Base-by-base conservation (phyloP, 2,329 filamentous ascomycete genomes). In the Hymenoscyphus salicellus region DNA sequence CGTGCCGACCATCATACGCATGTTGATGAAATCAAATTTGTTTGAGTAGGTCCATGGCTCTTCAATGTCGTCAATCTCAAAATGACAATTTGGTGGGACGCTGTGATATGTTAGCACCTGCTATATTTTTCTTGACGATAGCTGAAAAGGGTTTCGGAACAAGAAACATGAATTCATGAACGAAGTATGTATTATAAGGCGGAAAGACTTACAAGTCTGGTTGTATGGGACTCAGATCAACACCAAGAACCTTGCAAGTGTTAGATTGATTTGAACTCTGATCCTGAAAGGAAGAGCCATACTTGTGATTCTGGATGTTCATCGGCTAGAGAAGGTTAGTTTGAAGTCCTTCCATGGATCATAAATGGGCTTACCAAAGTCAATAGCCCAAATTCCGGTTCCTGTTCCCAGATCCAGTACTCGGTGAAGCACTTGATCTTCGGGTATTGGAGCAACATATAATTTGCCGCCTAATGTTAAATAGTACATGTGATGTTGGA, bases 151-250 rank as follows among this genome's bases (percentile, higher is more conserved):
- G n/a, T n/a, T n/a, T n/a, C n/a, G n/a, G n/a, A n/a, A n/a, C n/a
- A n/a, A n/a, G n/a, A n/a, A n/a, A n/a, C n/a, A n/a, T n/a, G 38
- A 17, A 17, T 43, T 5, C 16, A n/a, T 17, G 38, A 14, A 7
- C 16, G 36, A n/a, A n/a, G 16, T 17, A 14, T 5, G n/a, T 5
- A 49, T 10, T 23, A 11, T 2, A 10, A 49, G 20, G 5, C 20
- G 20, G n/a, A 26, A 2, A 28, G 36, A 20, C 61, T 46, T 63
- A 68, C 68, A 69, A 66, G 20, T 55, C 78, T 4, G 87, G 86
- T 71, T 90, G 88, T 26, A 89, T 86, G 1, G 87, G 86, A 0
- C 86, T 89, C 2, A 90, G 79, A 70, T 90, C 88, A 8, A 85
- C 88, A 49, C 86, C 87, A 11, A 66, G 30, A 10, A 81, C 75